Evolutionary conservation across 2,329 filamentous ascomycete genomes (phyloP).

Genomic region (Fusarium metavorans): DNA sequence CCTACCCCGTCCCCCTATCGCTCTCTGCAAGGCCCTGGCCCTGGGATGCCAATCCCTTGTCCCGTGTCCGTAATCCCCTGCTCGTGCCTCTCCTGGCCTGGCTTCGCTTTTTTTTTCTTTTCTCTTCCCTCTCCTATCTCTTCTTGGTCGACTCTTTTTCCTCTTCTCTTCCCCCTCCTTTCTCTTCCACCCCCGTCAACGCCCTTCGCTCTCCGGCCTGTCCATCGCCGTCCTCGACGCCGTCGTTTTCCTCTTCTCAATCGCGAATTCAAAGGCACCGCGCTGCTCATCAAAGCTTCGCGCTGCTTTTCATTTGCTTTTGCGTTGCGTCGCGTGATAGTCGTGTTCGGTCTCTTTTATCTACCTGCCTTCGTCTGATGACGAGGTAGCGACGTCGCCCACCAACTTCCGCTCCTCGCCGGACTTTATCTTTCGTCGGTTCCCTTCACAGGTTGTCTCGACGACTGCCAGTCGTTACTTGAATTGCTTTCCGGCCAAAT

Average conservation of each 20-base stretch:
- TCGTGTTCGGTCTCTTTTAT: constrained; percentile 32
- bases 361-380: constrained; percentile 39
- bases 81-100: constrained; percentile 43
- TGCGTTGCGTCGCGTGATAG: constrained; percentile 37
- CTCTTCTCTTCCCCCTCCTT: constrained; percentile 38
- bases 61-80: constrained; percentile 46
- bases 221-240: constrained; percentile 42
- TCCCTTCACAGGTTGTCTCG: constrained; percentile 41
- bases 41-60: constrained; percentile 45
- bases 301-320: constrained; percentile 34
- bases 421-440: constrained; percentile 45
- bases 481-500: constrained; percentile 38
- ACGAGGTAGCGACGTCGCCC: constrained; percentile 36
- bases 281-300: constrained; percentile 30
- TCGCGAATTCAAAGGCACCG: constrained; percentile 40
- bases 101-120: constrained; percentile 40
- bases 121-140: constrained; percentile 43
- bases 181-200: constrained; percentile 42
- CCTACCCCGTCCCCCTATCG: constrained; percentile 42
- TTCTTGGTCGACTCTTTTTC: constrained; percentile 42
- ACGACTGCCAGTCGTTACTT: constrained; percentile 48
- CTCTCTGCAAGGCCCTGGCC: constrained; percentile 42
- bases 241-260: constrained; percentile 26
- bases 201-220: constrained; percentile 43
- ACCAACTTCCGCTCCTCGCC: constrained; percentile 32